Conservation (phyloP, 1,139 yeast species). For the Williopsis jadinii region DNA sequence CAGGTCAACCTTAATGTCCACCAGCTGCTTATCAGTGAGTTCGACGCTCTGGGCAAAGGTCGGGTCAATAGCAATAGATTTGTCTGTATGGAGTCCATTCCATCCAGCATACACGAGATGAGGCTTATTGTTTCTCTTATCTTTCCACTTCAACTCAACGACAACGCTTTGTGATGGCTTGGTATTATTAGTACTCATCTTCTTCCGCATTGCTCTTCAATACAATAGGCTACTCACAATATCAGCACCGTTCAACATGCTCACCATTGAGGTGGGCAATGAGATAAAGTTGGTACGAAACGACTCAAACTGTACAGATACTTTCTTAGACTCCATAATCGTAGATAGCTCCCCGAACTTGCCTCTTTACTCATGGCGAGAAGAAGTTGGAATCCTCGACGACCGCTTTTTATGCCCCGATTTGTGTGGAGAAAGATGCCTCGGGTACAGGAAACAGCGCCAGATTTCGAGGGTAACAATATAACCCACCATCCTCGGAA, state of each 20-base stretch:
- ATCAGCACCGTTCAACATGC: slow-evolving; percentile 44
- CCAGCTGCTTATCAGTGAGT: slow-evolving; percentile 37
- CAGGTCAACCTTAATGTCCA: slow-evolving; percentile 28
- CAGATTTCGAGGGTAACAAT: too few relatives aligned
- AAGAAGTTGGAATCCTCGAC: too few relatives aligned
- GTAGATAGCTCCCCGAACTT: too few relatives aligned
- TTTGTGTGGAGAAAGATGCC: too few relatives aligned
- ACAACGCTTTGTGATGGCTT: slow-evolving; percentile 52
- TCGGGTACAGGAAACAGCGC: too few relatives aligned
- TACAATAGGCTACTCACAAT: slow-evolving; percentile 29
- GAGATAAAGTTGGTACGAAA: slow-evolving; percentile 50
- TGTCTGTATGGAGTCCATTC: slow-evolving; percentile 55
- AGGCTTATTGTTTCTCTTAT: slow-evolving; percentile 23
- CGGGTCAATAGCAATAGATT: slow-evolving; percentile 48
- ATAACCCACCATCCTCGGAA: too few relatives aligned
- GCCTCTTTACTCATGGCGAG: too few relatives aligned
- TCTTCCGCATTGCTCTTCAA: background rate
- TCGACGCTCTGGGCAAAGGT: slow-evolving; percentile 39
- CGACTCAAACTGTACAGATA: slow-evolving; percentile 28
- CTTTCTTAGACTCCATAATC: slow-evolving; percentile 16
- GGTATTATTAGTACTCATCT: slow-evolving; percentile 5
- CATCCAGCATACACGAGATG: slow-evolving; percentile 57
- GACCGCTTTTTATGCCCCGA: too few relatives aligned
- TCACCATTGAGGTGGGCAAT: slow-evolving; percentile 46
- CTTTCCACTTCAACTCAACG: slow-evolving; percentile 37